phyloP scores from a whole-genome alignment of 192 early-diverging fungal species.

The Mortierella claussenii region DNA sequence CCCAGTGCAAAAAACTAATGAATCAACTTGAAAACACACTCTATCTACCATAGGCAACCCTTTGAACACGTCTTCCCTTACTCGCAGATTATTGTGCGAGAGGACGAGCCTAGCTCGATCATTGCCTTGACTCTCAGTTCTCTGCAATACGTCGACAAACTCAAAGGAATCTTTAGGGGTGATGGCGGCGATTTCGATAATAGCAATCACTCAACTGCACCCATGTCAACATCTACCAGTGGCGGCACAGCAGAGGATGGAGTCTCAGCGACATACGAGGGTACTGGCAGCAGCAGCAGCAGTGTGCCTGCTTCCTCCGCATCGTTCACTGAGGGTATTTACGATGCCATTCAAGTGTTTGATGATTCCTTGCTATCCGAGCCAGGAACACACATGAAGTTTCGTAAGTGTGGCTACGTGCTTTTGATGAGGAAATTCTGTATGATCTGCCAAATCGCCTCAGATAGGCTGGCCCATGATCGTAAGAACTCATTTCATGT shows the following conservation, averaged over 20 bases:
- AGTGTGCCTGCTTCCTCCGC: background rate
- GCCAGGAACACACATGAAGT: slow-evolving; percentile 79
- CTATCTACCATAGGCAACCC: slow-evolving; percentile 54
- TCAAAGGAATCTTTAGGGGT: slow-evolving; percentile 52
- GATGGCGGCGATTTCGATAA: slow-evolving; percentile 11
- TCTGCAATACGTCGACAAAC: slow-evolving; percentile 74
- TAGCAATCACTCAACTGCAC: slow-evolving; percentile 47
- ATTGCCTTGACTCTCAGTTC: slow-evolving; percentile 89
- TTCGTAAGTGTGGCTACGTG: slow-evolving; percentile 73
- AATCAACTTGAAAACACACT: background rate
- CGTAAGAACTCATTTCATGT: too few relatives aligned
- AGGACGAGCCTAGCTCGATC: slow-evolving; percentile 94
- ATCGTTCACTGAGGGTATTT: slow-evolving; percentile 23
- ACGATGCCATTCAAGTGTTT: slow-evolving; percentile 56
- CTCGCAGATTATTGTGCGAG: slow-evolving; percentile 87
- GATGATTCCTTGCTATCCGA: slow-evolving; percentile 75
- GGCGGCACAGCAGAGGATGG: slow-evolving; percentile 44
- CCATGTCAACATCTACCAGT: slow-evolving; percentile 30
- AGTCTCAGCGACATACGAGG: background rate
- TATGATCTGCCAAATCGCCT: too few relatives aligned
- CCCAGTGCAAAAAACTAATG: background rate
- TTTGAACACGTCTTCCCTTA: slow-evolving; percentile 91
- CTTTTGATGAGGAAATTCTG: too few relatives aligned
- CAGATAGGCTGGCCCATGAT: too few relatives aligned
- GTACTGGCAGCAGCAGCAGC: slow-evolving; percentile 26